phyloP scores from a whole-genome alignment of 495 filamentous ascomycete genomes.

The Aspergillus indologenus region DNA sequence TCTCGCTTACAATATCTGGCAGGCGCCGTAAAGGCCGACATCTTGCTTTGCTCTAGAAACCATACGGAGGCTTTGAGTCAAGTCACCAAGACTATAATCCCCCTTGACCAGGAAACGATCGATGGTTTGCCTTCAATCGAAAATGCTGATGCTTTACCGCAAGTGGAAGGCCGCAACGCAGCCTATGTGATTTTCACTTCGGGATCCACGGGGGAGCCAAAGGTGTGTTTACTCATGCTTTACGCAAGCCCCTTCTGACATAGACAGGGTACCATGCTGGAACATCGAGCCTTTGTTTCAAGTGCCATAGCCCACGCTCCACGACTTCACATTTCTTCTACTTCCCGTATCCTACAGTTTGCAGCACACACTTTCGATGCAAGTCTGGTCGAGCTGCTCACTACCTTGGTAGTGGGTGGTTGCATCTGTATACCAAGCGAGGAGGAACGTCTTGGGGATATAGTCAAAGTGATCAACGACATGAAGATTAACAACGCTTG shows the following conservation, averaged over 20 bases:
- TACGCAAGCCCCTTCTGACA: background rate
- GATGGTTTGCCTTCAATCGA: slow-evolving; percentile 23
- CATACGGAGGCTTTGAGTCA: slow-evolving; percentile 26
- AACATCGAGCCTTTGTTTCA: slow-evolving; percentile 45
- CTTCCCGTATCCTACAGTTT: slow-evolving; percentile 46
- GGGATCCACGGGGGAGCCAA: slow-evolving; percentile 50
- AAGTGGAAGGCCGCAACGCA: slow-evolving; percentile 34
- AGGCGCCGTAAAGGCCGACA: slow-evolving; percentile 36
- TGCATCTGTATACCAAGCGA: slow-evolving; percentile 51
- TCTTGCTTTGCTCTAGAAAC: slow-evolving; percentile 53
- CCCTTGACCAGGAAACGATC: slow-evolving; percentile 33
- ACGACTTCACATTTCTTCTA: slow-evolving; percentile 25
- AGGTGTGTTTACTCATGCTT: slow-evolving; percentile 29
- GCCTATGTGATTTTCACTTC: slow-evolving; percentile 50
- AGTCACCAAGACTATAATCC: slow-evolving; percentile 33
- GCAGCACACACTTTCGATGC: slow-evolving; percentile 55
- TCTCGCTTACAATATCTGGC: slow-evolving; percentile 46
- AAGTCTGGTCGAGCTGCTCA: slow-evolving; percentile 41
- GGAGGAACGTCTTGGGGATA: slow-evolving; percentile 47
- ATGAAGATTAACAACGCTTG: slow-evolving; percentile 43
- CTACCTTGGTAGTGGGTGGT: slow-evolving; percentile 42
- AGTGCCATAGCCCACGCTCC: slow-evolving; percentile 43
- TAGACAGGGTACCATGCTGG: slow-evolving; percentile 43
- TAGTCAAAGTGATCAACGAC: slow-evolving; percentile 43
- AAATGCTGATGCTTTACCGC: slow-evolving; percentile 25